Percentiles rank a stretch among this genome's conserved stretches.
phyloP scores from a whole-genome alignment of 2,329 filamentous ascomycete species.

The Cladosporium sp. region DNA sequence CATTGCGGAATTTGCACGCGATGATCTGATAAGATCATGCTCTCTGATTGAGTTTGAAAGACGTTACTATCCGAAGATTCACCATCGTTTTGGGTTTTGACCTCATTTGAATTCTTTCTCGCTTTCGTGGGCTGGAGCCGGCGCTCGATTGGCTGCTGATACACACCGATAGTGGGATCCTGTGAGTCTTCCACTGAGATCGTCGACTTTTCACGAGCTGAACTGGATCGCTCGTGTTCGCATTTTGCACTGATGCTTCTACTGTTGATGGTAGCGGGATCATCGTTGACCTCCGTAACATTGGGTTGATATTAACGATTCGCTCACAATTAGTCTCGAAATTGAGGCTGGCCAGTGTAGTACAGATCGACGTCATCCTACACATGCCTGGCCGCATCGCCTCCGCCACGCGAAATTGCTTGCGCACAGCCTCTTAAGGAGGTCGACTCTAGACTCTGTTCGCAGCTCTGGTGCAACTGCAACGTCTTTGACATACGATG shows the following conservation, averaged over 20 bases:
- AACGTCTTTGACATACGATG: not conserved
- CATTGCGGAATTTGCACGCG: not conserved
- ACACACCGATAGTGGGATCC: not conserved
- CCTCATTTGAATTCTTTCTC: not conserved
- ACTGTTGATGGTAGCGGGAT: not conserved
- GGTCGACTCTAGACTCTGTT: not conserved
- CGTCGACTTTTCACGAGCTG: not conserved
- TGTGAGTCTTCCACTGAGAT: not conserved
- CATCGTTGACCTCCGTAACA: not conserved
- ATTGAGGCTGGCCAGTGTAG: not conserved
- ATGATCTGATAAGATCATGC: not conserved
- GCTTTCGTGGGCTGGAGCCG: not conserved
- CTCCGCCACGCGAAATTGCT: not conserved
- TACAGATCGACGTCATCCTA: not conserved
- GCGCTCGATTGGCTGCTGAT: not conserved
- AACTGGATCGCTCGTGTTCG: not conserved
- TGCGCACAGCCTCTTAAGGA: not conserved
- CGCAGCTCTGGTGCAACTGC: not conserved
- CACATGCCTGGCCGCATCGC: not conserved
- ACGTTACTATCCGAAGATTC: not conserved
- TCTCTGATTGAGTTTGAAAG: too few species aligned
- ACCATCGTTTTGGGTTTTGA: not conserved
- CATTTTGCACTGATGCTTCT: not conserved
- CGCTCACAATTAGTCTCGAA: not conserved
- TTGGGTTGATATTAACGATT: not conserved